Evolutionary conservation across 1,284 basidiomycete genomes (phyloP).

Genomic region (Omphalotus olearius): DNA sequence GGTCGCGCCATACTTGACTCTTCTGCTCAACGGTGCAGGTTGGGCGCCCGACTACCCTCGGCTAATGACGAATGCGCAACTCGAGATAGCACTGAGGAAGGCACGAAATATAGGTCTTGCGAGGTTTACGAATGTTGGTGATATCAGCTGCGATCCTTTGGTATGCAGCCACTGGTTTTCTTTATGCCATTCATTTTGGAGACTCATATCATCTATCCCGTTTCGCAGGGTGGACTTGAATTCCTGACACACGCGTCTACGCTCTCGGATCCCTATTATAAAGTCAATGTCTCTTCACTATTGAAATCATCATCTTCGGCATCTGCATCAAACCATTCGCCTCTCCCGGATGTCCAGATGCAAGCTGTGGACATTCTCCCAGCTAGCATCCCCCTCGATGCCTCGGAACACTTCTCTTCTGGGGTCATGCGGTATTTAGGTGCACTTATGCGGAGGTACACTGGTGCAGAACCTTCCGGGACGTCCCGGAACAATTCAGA

Average conservation of each 20-base stretch:
- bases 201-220: constrained; percentile 3
- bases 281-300: constrained; percentile 31
- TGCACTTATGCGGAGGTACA: constrained; percentile 36
- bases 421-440: constrained; percentile 68
- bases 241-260: constrained; percentile 77
- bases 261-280: constrained; percentile 72
- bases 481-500: background rate
- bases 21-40: constrained; percentile 82
- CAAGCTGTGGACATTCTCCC: constrained; percentile 91
- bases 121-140: constrained; percentile 70
- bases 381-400: constrained; percentile 76
- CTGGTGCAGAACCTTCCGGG: constrained; percentile 14
- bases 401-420: constrained; percentile 71
- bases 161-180: constrained; percentile 30
- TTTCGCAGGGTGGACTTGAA: constrained; percentile 73
- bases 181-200: background rate
- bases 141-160: constrained; percentile 83
- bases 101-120: constrained; percentile 48
- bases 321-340: constrained; percentile 1
- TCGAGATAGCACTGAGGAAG: constrained; percentile 47
- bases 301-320: background rate
- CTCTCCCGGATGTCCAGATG: constrained; percentile 62
- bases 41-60: constrained; percentile 79
- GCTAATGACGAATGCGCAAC: constrained; percentile 67
- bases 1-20: constrained; percentile 82